Evolutionary conservation across 768 basidiomycete genomes (phyloP).

Genomic region (Suillus lakei): DNA sequence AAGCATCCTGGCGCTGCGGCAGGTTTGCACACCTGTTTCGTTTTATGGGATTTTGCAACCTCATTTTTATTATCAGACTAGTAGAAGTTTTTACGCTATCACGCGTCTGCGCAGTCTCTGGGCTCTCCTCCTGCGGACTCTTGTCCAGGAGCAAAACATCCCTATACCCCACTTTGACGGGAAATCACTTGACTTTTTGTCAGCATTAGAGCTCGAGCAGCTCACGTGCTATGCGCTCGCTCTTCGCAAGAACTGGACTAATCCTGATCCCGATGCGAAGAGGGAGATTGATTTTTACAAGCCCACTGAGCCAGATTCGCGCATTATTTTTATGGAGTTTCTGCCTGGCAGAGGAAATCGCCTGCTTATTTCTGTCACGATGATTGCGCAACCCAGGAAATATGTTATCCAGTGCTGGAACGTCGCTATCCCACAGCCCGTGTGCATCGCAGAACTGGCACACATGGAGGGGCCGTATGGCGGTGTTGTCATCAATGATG

Average conservation of each 20-base stretch:
- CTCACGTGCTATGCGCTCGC: conserved; percentile 43
- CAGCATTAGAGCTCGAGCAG: conserved; percentile 49
- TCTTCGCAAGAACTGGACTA: conserved; percentile 56
- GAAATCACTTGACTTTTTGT: conserved; percentile 39
- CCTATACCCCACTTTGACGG: conserved; percentile 50
- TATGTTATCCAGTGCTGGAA: conserved; percentile 65
- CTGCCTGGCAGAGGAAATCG: conserved; percentile 46
- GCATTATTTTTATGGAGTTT: conserved; percentile 51
- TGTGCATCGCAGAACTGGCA: conserved; percentile 47
- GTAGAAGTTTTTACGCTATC: conserved; percentile 43
- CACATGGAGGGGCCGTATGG: conserved; percentile 40
- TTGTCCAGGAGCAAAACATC: conserved; percentile 46
- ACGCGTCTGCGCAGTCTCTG: conserved; percentile 57
- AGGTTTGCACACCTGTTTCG: conserved; percentile 39
- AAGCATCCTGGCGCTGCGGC: conserved; percentile 51
- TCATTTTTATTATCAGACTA: conserved; percentile 44
- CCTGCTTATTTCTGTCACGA: conserved; percentile 53
- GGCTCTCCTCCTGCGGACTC: conserved; percentile 46
- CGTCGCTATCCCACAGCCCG: conserved; percentile 34
- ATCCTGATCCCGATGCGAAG: conserved; percentile 39
- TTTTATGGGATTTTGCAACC: background rate
- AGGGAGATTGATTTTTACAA: conserved; percentile 31
- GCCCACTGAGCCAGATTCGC: conserved; percentile 30
- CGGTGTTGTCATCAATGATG: conserved; percentile 53
- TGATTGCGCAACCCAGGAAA: conserved; percentile 22